These are phyloP conservation scores for Sanguinoderma infundibulare DNA, from an alignment of 1,284 basidiomycete genomes.

Conservation along the genomic window DNA sequence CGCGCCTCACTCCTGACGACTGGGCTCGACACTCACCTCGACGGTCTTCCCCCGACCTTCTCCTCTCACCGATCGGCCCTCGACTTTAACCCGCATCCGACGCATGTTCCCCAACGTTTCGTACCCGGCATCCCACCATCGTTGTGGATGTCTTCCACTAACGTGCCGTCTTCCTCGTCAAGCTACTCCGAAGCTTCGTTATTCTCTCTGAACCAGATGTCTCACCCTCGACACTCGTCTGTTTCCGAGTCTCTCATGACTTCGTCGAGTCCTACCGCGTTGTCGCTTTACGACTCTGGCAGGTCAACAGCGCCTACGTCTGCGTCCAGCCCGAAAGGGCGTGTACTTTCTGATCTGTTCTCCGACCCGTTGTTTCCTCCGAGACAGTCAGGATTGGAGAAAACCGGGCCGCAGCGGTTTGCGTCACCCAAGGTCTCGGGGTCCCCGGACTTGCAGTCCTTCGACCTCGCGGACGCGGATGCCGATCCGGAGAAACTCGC, in stretches of 20 bases:
- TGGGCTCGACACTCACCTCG: conserved; percentile 24
- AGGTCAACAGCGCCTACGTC: conserved; percentile 37
- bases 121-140: conserved; percentile 67
- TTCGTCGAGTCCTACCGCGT: conserved; percentile 35
- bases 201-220: conserved; percentile 36
- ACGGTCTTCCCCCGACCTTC: conserved; percentile 22
- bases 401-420: conserved; percentile 52
- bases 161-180: conserved; percentile 49
- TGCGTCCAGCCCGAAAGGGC: conserved; percentile 39
- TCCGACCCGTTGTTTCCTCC: conserved; percentile 65
- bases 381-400: conserved; percentile 41
- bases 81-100: conserved; percentile 20
- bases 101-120: conserved; percentile 50
- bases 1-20: conserved; percentile 22
- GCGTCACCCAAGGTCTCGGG: conserved; percentile 68
- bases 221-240: conserved; percentile 32
- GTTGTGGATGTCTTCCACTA: conserved; percentile 80
- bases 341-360: conserved; percentile 71
- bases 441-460: conserved; percentile 63
- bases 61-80: conserved; percentile 20
- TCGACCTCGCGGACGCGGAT: conserved; percentile 43
- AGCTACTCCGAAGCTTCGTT: conserved; percentile 39
- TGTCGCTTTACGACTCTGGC: conserved; percentile 29
- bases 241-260: conserved; percentile 30
- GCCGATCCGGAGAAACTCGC: conserved; percentile 67